Evolutionary conservation across 495 filamentous ascomycete species (phyloP).

Genomic region (Penicillium soppii): DNA sequence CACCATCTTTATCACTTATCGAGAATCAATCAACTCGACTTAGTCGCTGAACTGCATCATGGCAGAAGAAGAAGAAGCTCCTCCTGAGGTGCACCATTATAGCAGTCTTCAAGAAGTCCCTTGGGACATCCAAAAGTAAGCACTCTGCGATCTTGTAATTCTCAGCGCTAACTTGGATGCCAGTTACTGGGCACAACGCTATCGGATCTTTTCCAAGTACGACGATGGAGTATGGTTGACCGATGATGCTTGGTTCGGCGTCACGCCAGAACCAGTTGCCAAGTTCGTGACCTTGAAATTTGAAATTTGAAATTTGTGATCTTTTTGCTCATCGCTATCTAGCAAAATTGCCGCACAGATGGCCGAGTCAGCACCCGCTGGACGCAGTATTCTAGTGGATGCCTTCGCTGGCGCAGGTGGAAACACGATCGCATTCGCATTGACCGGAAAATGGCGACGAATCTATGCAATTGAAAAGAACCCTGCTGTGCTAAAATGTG

Average conservation of each 20-base stretch:
- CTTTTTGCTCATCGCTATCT: not conserved
- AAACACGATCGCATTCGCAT: slow-evolving; percentile 92
- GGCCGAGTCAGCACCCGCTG: slow-evolving; percentile 46
- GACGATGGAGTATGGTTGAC: slow-evolving; percentile 88
- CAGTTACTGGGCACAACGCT: slow-evolving; percentile 87
- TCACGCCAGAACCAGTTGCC: slow-evolving; percentile 89
- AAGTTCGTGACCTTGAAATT: slow-evolving; percentile 47
- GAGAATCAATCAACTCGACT: slow-evolving; percentile 14
- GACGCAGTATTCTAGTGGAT: slow-evolving; percentile 68
- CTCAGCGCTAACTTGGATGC: slow-evolving; percentile 13
- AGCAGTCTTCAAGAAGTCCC: slow-evolving; percentile 59
- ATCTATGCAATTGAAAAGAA: slow-evolving; percentile 89
- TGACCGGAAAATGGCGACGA: slow-evolving; percentile 68
- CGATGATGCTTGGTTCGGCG: slow-evolving; percentile 90
- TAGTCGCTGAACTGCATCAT: slow-evolving; percentile 22
- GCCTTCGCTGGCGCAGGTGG: slow-evolving; percentile 89
- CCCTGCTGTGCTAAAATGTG: slow-evolving; percentile 73
- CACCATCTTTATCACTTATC: slow-evolving; percentile 21
- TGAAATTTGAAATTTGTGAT: not conserved
- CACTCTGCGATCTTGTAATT: not conserved
- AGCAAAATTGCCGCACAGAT: slow-evolving; percentile 82
- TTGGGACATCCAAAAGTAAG: slow-evolving; percentile 75
- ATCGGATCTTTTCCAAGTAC: slow-evolving; percentile 79
- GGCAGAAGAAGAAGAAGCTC: slow-evolving; percentile 34
- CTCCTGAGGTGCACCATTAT: slow-evolving; percentile 62